Conservation (phyloP, 2,329 filamentous ascomycete genomes). For the Tolypocladium inflatum region DNA sequence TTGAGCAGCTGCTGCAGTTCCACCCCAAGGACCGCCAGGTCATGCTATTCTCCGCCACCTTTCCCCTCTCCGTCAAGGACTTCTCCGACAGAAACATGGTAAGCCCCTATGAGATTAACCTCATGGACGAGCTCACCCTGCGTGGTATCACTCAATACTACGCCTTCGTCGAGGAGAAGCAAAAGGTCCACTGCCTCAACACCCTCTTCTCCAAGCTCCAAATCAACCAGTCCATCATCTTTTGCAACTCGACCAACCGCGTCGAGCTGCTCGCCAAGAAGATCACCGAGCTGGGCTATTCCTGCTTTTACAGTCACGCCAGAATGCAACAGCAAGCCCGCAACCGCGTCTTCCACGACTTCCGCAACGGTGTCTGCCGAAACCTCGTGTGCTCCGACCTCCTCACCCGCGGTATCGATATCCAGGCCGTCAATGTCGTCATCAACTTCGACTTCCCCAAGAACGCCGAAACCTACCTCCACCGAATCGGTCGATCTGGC, state of each 20-base stretch:
- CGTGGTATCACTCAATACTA: conserved; percentile 99
- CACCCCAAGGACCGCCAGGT: conserved; percentile 97
- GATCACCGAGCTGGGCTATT: conserved; percentile 97
- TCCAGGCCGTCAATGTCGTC: conserved; percentile 97
- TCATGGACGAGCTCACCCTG: conserved; percentile 98
- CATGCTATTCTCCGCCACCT: conserved; percentile 98
- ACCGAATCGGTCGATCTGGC: conserved; percentile 95
- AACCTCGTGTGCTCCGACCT: conserved; percentile 98
- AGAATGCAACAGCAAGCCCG: conserved; percentile 95
- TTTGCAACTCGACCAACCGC: conserved; percentile 98
- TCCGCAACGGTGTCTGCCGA: conserved; percentile 93
- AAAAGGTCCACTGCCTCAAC: conserved; percentile 98
- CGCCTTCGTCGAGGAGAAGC: conserved; percentile 97
- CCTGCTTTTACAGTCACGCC: conserved; percentile 98
- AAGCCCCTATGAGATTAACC: conserved; percentile 94
- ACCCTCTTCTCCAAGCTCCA: conserved; percentile 98
- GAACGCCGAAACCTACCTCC: conserved; percentile 97
- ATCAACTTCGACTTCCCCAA: conserved; percentile 99
- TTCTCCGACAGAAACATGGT: conserved; percentile 99
- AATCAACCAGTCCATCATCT: conserved; percentile 99
- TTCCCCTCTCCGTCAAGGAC: conserved; percentile 91
- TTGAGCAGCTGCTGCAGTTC: conserved; percentile 90
- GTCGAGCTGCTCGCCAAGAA: conserved; percentile 98
- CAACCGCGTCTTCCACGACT: conserved; percentile 98
- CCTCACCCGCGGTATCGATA: conserved; percentile 96